These are phyloP conservation scores for Leccinum griseonigrum DNA, from an alignment of 1,284 basidiomycete species.

Conservation along the genomic window DNA sequence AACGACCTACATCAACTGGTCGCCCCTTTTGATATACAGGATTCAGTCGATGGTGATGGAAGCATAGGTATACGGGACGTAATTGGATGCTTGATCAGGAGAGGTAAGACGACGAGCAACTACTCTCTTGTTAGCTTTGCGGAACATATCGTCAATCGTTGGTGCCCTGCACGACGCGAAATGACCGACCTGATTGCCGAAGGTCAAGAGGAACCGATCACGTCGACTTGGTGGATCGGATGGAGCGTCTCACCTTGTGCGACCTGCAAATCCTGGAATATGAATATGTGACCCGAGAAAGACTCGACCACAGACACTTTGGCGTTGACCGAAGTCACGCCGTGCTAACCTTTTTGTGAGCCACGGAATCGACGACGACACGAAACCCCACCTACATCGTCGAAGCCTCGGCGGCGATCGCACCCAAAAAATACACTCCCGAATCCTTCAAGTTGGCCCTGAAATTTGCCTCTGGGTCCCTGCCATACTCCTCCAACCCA, in stretches of 20 bases:
- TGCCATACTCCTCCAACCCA: slow-evolving; percentile 63
- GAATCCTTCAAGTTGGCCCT: slow-evolving; percentile 80
- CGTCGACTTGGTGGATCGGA: slow-evolving; percentile 93
- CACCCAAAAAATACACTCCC: slow-evolving; percentile 92
- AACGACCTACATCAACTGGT: slow-evolving; percentile 59
- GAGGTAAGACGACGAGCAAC: slow-evolving; percentile 86
- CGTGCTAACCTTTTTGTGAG: slow-evolving; percentile 51
- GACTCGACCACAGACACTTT: slow-evolving; percentile 94
- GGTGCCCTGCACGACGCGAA: not conserved
- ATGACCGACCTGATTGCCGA: slow-evolving; percentile 72
- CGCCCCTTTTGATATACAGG: slow-evolving; percentile 81
- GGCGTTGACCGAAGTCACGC: slow-evolving; percentile 91
- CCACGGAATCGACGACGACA: not conserved
- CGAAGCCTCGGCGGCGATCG: slow-evolving; percentile 85
- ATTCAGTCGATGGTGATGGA: slow-evolving; percentile 90
- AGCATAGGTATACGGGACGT: slow-evolving; percentile 87
- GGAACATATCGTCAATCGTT: not conserved
- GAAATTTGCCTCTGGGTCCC: slow-evolving; percentile 75
- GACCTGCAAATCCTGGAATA: slow-evolving; percentile 74
- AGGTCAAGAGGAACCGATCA: slow-evolving; percentile 94
- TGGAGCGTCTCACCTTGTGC: slow-evolving; percentile 60
- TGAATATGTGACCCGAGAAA: slow-evolving; percentile 89
- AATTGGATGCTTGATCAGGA: slow-evolving; percentile 91
- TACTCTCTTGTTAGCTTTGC: slow-evolving; percentile 89
- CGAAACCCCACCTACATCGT: slow-evolving; percentile 64